phyloP scores from a whole-genome alignment of 306 rosid species.

The Prosopis cineraria region DNA sequence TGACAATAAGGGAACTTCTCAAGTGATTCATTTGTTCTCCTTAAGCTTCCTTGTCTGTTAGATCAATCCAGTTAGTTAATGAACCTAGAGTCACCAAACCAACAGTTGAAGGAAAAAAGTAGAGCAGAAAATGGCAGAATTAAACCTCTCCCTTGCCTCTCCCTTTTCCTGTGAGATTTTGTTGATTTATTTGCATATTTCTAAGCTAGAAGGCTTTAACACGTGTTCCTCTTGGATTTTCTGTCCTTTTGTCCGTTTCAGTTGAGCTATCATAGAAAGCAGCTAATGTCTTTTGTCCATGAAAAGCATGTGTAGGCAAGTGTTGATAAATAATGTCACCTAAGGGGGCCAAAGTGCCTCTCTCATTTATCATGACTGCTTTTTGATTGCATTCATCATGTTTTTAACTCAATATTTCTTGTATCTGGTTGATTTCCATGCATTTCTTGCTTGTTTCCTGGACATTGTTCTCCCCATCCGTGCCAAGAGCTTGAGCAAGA shows the following conservation, averaged over 20 bases:
- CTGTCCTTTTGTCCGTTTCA: conserved; percentile 1
- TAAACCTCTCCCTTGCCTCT: background rate
- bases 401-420: background rate
- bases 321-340: background rate
- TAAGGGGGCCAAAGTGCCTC: background rate
- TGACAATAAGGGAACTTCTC: conserved; percentile 2
- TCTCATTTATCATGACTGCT: background rate
- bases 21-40: conserved; percentile 4
- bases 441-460: background rate
- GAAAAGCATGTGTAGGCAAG: background rate
- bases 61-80: background rate
- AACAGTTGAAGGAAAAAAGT: background rate
- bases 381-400: conserved; percentile 6
- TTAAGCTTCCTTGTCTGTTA: background rate
- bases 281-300: background rate
- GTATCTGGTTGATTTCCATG: background rate
- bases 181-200: background rate
- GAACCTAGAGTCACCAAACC: background rate
- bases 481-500: background rate
- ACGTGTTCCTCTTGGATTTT: background rate
- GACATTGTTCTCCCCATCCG: background rate
- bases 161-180: background rate
- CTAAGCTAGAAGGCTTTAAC: background rate
- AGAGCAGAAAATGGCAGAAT: background rate
- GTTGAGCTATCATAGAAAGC: conserved; percentile 1